phyloP scores from a whole-genome alignment of 2,329 filamentous ascomycete species.

The Endocalyx cinctus region DNA sequence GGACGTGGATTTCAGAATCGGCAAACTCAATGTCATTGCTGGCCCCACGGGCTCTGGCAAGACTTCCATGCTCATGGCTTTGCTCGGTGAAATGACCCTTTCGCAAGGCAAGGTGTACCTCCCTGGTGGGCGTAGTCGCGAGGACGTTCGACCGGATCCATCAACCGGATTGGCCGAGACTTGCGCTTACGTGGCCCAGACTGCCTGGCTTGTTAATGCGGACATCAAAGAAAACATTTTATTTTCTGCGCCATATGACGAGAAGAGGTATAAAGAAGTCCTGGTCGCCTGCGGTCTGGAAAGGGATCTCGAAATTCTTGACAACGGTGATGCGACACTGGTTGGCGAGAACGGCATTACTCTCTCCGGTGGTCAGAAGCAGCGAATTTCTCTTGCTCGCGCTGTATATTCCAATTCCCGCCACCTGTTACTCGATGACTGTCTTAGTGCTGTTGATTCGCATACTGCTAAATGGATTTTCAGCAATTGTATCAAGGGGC shows the following conservation, averaged over 20 bases:
- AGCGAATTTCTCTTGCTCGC: conserved; percentile 92
- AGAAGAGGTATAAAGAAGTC: conserved; percentile 80
- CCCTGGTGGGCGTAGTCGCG: conserved; percentile 78
- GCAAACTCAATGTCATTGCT: conserved; percentile 86
- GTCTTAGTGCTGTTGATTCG: conserved; percentile 92
- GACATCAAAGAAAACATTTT: conserved; percentile 95
- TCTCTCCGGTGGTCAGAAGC: conserved; percentile 94
- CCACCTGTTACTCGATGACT: conserved; percentile 89
- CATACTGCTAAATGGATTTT: conserved; percentile 99
- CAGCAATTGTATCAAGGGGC: conserved; percentile 83
- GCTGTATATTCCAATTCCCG: conserved; percentile 94
- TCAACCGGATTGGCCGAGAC: conserved; percentile 85
- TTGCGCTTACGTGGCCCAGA: conserved; percentile 92
- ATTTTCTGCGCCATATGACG: conserved; percentile 76
- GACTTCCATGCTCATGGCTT: conserved; percentile 90
- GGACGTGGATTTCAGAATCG: conserved; percentile 75
- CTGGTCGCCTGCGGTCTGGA: conserved; percentile 88
- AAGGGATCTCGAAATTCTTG: conserved; percentile 86
- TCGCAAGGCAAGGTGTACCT: conserved; percentile 77
- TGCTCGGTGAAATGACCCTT: conserved; percentile 93
- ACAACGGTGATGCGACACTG: conserved; percentile 85
- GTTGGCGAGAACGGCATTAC: conserved; percentile 98
- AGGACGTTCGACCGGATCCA: conserved; percentile 76
- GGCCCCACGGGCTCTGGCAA: conserved; percentile 94
- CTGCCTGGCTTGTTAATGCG: conserved; percentile 94